A percentile compares a stretch with the other conserved stretches of the same genome.
Conservation (phyloP, 108 stramenopile species). For the Skeletonema tropicum region DNA sequence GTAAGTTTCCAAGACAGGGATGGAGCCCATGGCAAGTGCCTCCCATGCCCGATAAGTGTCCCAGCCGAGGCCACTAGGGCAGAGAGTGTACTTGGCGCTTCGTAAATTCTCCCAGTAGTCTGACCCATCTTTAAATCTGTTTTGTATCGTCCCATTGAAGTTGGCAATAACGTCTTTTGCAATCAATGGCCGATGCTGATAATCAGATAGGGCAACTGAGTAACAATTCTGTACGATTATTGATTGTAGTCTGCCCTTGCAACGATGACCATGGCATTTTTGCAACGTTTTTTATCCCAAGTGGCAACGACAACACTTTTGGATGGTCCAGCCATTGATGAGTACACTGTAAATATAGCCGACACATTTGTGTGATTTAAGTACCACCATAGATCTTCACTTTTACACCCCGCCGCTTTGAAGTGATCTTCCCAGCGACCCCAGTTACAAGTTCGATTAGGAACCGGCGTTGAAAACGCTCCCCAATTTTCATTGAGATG, state of each 20-base stretch:
- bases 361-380: constrained; percentile 47
- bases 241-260: not conserved
- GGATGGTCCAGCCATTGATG: constrained; percentile 54
- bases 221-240: constrained; percentile 36
- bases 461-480: constrained; percentile 41
- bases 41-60: constrained; percentile 67
- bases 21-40: constrained; percentile 40
- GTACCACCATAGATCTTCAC: constrained; percentile 37
- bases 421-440: constrained; percentile 21
- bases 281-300: constrained; percentile 23
- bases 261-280: not conserved
- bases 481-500: constrained; percentile 60
- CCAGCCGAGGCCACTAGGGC: constrained; percentile 62
- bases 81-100: constrained; percentile 52
- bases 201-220: constrained; percentile 42
- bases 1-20: constrained; percentile 56
- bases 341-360: constrained; percentile 49
- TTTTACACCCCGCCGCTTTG: constrained; percentile 9
- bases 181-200: constrained; percentile 19
- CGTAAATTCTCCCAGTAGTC: constrained; percentile 30
- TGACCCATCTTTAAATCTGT: constrained; percentile 12
- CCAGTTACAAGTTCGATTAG: constrained; percentile 47
- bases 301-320: constrained; percentile 55
- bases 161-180: constrained; percentile 47
- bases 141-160: constrained; percentile 39